Evolutionary conservation across 257 asterid genomes (phyloP), one percentile per base, ranked within the genome.

Genomic region (Datura wrightii): DNA sequence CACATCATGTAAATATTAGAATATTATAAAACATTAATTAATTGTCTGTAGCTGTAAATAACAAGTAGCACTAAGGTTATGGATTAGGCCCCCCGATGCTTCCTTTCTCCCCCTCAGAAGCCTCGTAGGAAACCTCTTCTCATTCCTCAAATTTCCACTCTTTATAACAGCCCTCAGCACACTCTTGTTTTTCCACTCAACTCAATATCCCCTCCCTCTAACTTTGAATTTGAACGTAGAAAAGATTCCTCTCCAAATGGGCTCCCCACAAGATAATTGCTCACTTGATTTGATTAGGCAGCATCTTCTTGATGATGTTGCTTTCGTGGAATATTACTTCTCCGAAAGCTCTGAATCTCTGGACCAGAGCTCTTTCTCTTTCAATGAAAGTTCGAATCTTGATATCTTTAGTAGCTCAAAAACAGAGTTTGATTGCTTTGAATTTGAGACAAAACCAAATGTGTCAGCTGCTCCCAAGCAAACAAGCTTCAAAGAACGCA

Each of bases 241-340:
- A 59, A 19, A 60, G 19, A 56, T 16, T 37, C 78, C 37, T 79
- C 13, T 59, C 65, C 31, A 42, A 84, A 62, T 92, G 96, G 91
- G 91, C 6, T 93, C 92, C 1, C 83, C 89, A 8, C 88, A 87
- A 71, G 93, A 91, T 50, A 83, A 80, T 59, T 91, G 94, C 34
- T 87, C 98, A 42, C 93, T 96, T 11, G 97, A 96, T 19, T 83
- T 87, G 62, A 94, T 96, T 8, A 91, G 97, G 85, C 95, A 93
- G 13, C 94, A 91, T 85, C 97, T 93, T 55, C 91, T 92, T 18
- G 96, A 94, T 37, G 99, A 96, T 85, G 52, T 8, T 76, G 85
- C 91, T 3, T 94, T 94, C 54, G 67, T 82, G 53, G 93, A 93
- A 54, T 83, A 53, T 83, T 93, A 89, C 15, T 88, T 86, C 14